These are phyloP conservation scores for Colletotrichum australisinense DNA, from an alignment of 2,329 filamentous ascomycete species.

Conservation along the genomic window DNA sequence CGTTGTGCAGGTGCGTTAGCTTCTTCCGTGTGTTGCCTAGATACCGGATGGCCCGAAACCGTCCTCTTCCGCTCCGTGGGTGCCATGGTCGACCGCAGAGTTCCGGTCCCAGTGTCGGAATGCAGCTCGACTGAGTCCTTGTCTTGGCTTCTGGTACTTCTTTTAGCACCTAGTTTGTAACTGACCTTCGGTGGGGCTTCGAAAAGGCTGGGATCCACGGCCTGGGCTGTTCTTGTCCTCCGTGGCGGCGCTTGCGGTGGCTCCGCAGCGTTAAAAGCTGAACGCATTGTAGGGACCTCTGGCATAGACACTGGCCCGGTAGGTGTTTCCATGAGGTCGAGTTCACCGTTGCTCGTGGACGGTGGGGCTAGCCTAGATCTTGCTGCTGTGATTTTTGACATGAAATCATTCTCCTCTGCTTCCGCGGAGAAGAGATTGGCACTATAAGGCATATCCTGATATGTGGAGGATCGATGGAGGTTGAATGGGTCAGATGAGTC, in stretches of 20 bases:
- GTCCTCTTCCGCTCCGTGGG: conserved; percentile 84
- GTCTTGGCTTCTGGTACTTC: conserved; percentile 50
- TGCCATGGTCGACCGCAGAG: conserved; percentile 54
- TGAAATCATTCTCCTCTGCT: conserved; percentile 63
- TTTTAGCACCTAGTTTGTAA: conserved; percentile 62
- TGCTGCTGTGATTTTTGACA: conserved; percentile 66
- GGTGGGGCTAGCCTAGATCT: conserved; percentile 57
- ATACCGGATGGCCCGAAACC: conserved; percentile 83
- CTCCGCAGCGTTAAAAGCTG: conserved; percentile 48
- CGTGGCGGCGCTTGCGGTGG: conserved; percentile 64
- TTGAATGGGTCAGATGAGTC: conserved; percentile 64
- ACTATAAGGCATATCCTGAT: conserved; percentile 52
- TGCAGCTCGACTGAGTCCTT: conserved; percentile 52
- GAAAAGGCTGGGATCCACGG: conserved; percentile 59
- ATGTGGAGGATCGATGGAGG: conserved; percentile 52
- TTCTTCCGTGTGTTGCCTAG: conserved; percentile 66
- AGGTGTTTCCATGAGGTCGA: conserved; percentile 74
- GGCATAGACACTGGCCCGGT: conserved; percentile 56
- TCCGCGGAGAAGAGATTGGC: conserved; percentile 55
- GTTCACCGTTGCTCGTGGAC: conserved; percentile 50
- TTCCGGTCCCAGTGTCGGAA: conserved; percentile 50
- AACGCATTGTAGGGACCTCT: conserved; percentile 49
- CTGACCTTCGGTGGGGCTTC: conserved; percentile 75
- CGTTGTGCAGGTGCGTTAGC: conserved; percentile 69
- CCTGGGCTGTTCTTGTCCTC: conserved; percentile 65